Evolutionary conservation across 495 filamentous ascomycete genomes (phyloP).

Genomic region (Sabuloglossum arenarium): DNA sequence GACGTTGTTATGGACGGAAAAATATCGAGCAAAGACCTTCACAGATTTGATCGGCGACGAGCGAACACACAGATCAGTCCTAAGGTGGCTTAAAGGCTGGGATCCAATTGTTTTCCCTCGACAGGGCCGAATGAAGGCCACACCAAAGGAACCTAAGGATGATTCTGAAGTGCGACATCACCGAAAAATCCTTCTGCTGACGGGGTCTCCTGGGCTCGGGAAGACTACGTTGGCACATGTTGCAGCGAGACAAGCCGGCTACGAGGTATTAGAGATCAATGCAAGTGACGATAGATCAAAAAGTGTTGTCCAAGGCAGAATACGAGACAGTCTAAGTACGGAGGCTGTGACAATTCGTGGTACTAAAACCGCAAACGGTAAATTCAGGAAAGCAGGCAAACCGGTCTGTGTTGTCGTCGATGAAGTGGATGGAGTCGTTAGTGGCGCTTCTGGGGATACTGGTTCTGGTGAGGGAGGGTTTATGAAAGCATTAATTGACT

Average conservation of each 20-base stretch:
- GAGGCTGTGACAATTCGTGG: constrained; percentile 75
- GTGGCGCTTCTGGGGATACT: constrained; percentile 39
- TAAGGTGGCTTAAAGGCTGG: constrained; percentile 89
- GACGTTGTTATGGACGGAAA: constrained; percentile 60
- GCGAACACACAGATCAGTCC: constrained; percentile 72
- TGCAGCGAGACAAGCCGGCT: constrained; percentile 83
- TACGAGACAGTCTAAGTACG: constrained; percentile 70
- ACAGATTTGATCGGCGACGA: constrained; percentile 90
- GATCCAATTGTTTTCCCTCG: constrained; percentile 81
- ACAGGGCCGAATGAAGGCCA: constrained; percentile 31
- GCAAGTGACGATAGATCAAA: constrained; percentile 60
- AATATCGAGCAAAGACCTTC: constrained; percentile 80
- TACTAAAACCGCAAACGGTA: constrained; percentile 34
- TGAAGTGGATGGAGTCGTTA: constrained; percentile 85
- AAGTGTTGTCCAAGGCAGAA: constrained; percentile 70
- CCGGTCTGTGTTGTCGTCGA: constrained; percentile 90
- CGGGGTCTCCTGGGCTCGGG: constrained; percentile 78
- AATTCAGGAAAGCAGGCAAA: constrained; percentile 51
- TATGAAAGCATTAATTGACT: constrained; percentile 80
- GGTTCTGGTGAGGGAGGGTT: constrained; percentile 70
- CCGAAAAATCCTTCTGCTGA: constrained; percentile 71
- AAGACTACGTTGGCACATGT: constrained; percentile 96
- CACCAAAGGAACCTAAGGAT: constrained; percentile 17
- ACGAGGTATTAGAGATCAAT: constrained; percentile 82
- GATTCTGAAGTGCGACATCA: constrained; percentile 46